These are phyloP conservation scores for Lepidium africanum DNA, from an alignment of 345 rosid species.

Conservation along the genomic window DNA sequence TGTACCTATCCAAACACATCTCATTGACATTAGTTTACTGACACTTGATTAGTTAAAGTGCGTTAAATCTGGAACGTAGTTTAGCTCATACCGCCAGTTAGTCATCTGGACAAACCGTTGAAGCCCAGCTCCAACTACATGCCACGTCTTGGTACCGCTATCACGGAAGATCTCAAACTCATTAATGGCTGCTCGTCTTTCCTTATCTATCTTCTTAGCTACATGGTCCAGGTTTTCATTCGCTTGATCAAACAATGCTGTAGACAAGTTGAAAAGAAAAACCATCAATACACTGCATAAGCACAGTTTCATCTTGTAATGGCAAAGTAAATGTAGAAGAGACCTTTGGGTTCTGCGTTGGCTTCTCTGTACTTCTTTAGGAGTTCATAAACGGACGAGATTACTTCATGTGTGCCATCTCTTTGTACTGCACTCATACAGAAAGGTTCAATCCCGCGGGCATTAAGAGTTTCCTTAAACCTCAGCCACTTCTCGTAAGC, in stretches of 20 bases:
- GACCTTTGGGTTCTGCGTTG: constrained; percentile 53
- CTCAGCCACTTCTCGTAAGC: constrained; percentile 66
- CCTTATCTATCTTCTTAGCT: constrained; percentile 61
- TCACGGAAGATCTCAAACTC: constrained; percentile 76
- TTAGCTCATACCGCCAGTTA: constrained; percentile 65
- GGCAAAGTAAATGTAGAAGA: neutral
- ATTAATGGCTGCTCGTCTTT: constrained; percentile 57
- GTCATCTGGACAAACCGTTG: constrained; percentile 96
- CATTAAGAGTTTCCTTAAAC: constrained; percentile 58
- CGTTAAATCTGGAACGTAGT: neutral
- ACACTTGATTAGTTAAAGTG: neutral
- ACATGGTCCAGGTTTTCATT: constrained; percentile 59
- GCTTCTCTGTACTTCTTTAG: constrained; percentile 45
- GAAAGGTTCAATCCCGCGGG: constrained; percentile 59
- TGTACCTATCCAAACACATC: constrained; percentile 45
- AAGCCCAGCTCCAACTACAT: constrained; percentile 72
- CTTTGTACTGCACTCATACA: constrained; percentile 81
- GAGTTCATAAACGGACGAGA: constrained; percentile 57
- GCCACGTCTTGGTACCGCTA: constrained; percentile 55
- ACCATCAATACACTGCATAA: neutral
- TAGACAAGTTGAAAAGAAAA: neutral
- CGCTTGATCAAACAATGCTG: constrained; percentile 15
- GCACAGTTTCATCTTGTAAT: neutral
- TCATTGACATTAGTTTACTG: neutral
- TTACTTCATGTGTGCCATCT: constrained; percentile 76